A percentile compares a stretch with the other conserved stretches of the same genome.
Conservation (phyloP, 208 protist species). For the Herpetomonas muscarum region DNA sequence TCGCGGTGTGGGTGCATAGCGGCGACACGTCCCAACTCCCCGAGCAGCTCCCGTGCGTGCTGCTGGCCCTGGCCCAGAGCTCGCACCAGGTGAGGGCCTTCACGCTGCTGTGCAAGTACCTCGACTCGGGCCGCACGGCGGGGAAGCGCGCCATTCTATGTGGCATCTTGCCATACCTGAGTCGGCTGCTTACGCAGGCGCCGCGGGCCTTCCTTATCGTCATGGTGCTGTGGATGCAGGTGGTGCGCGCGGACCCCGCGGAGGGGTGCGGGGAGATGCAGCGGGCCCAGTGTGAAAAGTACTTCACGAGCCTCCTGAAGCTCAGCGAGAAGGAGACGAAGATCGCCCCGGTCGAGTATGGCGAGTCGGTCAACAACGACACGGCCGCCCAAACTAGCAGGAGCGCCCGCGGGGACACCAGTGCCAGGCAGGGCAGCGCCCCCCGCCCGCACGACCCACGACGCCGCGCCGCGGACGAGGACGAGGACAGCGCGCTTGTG, state of each 20-base stretch:
- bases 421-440: background rate
- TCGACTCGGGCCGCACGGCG: conserved; percentile 96
- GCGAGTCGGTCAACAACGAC: conserved; percentile 26
- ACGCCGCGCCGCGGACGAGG: too few relatives aligned
- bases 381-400: too few relatives aligned
- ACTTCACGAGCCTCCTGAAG: conserved; percentile 67
- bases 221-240: conserved; percentile 85
- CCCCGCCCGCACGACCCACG: too few relatives aligned
- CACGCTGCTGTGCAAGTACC: conserved; percentile 93
- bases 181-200: conserved; percentile 92
- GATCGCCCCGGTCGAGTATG: conserved; percentile 78
- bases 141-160: conserved; percentile 94
- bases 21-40: conserved; percentile 87
- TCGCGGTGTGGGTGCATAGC: conserved; percentile 98
- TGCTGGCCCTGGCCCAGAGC: conserved; percentile 93
- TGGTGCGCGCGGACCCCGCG: conserved; percentile 52
- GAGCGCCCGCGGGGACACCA: conserved; percentile 2
- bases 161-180: conserved; percentile 97
- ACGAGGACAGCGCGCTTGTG: background rate
- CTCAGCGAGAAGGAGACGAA: conserved; percentile 83
- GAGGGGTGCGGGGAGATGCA: conserved; percentile 60
- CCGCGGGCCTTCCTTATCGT: conserved; percentile 75
- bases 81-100: conserved; percentile 94
- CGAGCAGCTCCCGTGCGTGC: conserved; percentile 96
- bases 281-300: conserved; percentile 49